These are phyloP conservation scores for Microascus cirrosus DNA, from an alignment of 2,329 filamentous ascomycete species.

Conservation along the genomic window DNA sequence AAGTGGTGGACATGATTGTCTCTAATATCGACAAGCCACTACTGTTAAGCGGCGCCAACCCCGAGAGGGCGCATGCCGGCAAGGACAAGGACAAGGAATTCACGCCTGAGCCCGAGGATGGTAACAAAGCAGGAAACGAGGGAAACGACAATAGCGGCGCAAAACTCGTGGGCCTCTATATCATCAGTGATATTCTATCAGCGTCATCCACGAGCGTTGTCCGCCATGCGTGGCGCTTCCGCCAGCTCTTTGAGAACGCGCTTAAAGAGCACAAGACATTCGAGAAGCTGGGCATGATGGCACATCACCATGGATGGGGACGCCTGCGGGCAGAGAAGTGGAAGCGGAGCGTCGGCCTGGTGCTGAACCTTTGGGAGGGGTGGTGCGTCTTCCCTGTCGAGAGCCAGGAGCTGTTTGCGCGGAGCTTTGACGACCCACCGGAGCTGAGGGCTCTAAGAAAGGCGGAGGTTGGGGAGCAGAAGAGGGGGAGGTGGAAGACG, in stretches of 20 bases:
- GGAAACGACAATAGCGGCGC: constrained; percentile 54
- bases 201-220: constrained; percentile 66
- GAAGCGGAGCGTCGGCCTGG: constrained; percentile 61
- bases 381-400: constrained; percentile 65
- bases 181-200: constrained; percentile 67
- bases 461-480: constrained; percentile 17
- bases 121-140: constrained; percentile 25
- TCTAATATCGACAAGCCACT: constrained; percentile 72
- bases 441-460: constrained; percentile 17
- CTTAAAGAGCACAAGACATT: constrained; percentile 61
- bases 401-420: constrained; percentile 59
- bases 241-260: constrained; percentile 66
- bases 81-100: constrained; percentile 49
- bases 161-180: constrained; percentile 71
- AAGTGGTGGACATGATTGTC: constrained; percentile 82
- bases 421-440: constrained; percentile 62
- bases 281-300: constrained; percentile 61
- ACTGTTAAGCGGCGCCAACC: constrained; percentile 40
- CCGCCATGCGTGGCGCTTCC: constrained; percentile 77
- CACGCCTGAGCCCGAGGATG: constrained; percentile 23
- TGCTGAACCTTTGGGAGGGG: constrained; percentile 61
- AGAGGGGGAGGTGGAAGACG: constrained; percentile 37
- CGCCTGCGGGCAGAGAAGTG: constrained; percentile 74
- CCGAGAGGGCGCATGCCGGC: constrained; percentile 25
- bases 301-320: constrained; percentile 67